Percentiles rank a stretch among this genome's conserved stretches.
Evolutionary conservation across 148 eudicot genomes (phyloP).

Genomic region (Chenopodium quinoa): DNA sequence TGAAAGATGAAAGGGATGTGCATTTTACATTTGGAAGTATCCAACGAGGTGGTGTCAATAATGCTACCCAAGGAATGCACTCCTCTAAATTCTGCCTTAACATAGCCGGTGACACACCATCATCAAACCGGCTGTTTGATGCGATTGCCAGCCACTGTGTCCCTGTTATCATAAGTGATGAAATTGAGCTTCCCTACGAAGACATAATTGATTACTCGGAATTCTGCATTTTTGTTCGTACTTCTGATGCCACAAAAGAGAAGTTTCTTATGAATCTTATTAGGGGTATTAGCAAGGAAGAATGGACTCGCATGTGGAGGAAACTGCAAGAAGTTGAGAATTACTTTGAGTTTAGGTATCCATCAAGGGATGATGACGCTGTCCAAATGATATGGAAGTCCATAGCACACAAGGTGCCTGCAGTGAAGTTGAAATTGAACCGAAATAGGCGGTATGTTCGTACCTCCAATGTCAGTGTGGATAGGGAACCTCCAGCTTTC

Average conservation of each 20-base stretch:
- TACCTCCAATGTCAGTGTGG: background rate
- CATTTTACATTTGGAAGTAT: slow-evolving; percentile 83
- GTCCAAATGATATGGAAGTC: slow-evolving; percentile 91
- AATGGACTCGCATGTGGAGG: slow-evolving; percentile 89
- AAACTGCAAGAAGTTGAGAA: slow-evolving; percentile 68
- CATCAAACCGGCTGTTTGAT: slow-evolving; percentile 91
- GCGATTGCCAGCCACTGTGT: slow-evolving; percentile 95
- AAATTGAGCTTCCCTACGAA: slow-evolving; percentile 88
- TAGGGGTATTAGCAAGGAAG: slow-evolving; percentile 60
- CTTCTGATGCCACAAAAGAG: slow-evolving; percentile 66
- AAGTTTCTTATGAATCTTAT: slow-evolving; percentile 64
- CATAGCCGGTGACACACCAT: slow-evolving; percentile 97
- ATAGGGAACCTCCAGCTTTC: slow-evolving; percentile 28
- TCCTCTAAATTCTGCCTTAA: slow-evolving; percentile 91
- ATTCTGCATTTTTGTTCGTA: slow-evolving; percentile 79
- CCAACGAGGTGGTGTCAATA: slow-evolving; percentile 60
- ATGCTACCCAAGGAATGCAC: slow-evolving; percentile 78
- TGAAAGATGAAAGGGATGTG: slow-evolving; percentile 75
- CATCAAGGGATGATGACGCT: slow-evolving; percentile 73
- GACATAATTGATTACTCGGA: slow-evolving; percentile 80
- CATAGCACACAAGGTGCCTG: slow-evolving; percentile 63
- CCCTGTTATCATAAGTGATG: slow-evolving; percentile 89
- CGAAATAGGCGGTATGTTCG: slow-evolving; percentile 46
- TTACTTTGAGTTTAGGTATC: slow-evolving; percentile 68
- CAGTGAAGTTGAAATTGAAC: slow-evolving; percentile 51